These are phyloP conservation scores for Thelephora terrestris DNA, from an alignment of 1,284 basidiomycete genomes.

Conservation along the genomic window DNA sequence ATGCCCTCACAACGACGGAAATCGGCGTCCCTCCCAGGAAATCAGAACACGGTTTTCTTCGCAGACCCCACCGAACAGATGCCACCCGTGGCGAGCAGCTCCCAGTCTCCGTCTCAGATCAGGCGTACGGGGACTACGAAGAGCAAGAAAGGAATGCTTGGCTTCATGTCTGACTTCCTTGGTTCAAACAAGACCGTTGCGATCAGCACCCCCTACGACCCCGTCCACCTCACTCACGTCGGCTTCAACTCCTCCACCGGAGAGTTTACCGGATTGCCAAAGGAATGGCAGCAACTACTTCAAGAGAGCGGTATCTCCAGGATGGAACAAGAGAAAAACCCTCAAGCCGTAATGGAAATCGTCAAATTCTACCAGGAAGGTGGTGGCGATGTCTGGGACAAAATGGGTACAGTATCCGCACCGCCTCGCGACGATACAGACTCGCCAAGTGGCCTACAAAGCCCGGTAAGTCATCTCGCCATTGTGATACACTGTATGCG, in stretches of 20 bases:
- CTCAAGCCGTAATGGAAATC: conserved; percentile 97
- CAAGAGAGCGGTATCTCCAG: conserved; percentile 95
- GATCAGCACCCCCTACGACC: conserved; percentile 97
- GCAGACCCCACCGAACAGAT: conserved; percentile 17
- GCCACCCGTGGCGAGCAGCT: conserved; percentile 22
- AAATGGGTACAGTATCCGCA: conserved; percentile 51
- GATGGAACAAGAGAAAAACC: conserved; percentile 94
- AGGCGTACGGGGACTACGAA: conserved; percentile 60
- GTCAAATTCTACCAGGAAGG: conserved; percentile 95
- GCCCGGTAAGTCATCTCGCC: conserved; percentile 33
- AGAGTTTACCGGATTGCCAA: conserved; percentile 95
- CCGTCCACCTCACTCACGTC: conserved; percentile 99
- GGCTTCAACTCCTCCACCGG: conserved; percentile 99
- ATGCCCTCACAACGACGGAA: conserved; percentile 36
- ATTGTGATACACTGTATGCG: not conserved
- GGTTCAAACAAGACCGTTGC: conserved; percentile 74
- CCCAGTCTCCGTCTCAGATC: conserved; percentile 13
- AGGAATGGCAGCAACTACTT: conserved; percentile 97
- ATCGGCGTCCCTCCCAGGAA: conserved; percentile 34
- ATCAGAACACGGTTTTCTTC: conserved; percentile 24
- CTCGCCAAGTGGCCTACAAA: conserved; percentile 31
- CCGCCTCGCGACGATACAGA: conserved; percentile 9
- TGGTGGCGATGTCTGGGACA: conserved; percentile 72
- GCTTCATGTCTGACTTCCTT: conserved; percentile 76
- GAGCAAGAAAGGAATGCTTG: conserved; percentile 65